phyloP scores from a whole-genome alignment of 331 rosid species.

The Rhamnella rubrinervis region DNA sequence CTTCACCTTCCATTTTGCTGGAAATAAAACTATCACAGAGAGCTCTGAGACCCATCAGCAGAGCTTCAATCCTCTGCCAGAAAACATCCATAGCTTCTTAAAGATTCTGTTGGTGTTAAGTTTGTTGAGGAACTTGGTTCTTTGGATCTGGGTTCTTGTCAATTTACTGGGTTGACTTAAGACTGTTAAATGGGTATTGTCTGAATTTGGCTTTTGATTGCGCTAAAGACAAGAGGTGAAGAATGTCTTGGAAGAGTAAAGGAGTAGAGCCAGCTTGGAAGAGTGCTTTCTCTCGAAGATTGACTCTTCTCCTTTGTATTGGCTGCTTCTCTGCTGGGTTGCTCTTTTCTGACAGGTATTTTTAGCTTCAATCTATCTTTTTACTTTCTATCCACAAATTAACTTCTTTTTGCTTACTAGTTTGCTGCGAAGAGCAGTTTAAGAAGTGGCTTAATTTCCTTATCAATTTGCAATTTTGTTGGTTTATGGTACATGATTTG shows the following conservation, averaged over 20 bases:
- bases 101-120: not conserved
- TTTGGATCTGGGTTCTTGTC: slow-evolving; percentile 30
- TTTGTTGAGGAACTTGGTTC: not conserved
- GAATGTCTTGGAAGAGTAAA: slow-evolving; percentile 51
- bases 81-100: no score
- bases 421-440: not conserved
- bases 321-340: slow-evolving; percentile 56
- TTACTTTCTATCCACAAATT: not conserved
- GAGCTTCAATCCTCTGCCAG: no score
- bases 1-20: no score
- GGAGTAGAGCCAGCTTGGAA: slow-evolving; percentile 38
- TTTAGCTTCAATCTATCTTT: slow-evolving; percentile 3
- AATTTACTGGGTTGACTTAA: slow-evolving; percentile 21
- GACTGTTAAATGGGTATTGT: slow-evolving; percentile 27
- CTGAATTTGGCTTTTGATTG: slow-evolving; percentile 19
- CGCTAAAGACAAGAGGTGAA: slow-evolving; percentile 2
- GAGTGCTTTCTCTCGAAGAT: slow-evolving; percentile 43
- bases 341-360: slow-evolving; percentile 59
- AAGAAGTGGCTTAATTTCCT: slow-evolving; percentile 21
- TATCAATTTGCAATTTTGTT: not conserved
- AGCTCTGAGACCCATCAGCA: no score
- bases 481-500: not conserved
- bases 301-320: slow-evolving; percentile 50
- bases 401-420: not conserved
- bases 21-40: no score